Base-by-base conservation (phyloP, 2,329 filamentous ascomycete genomes). In the Chalara sp. region DNA sequence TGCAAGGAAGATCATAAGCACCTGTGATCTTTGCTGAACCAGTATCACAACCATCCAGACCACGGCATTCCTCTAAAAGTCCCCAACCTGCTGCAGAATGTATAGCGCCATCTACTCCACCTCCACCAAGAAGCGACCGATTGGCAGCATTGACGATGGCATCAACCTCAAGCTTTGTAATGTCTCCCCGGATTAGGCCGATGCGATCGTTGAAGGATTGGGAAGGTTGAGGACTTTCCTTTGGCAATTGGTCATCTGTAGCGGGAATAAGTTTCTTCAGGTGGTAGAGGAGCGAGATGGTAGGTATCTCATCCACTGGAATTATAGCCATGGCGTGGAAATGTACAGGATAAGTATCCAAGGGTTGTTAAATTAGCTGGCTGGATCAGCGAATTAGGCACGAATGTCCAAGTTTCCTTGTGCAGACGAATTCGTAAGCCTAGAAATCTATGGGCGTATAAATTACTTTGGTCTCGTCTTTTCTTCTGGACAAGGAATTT, bases 101-200 rank as follows among this genome's bases (percentile, higher is more conserved):
- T 60, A 97, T 96, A 31, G 90, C 87, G 40, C 86, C 87, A 63
- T 91, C 86, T 12, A 97, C 90, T 35, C 93, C 93, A n/a, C 90
- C 89, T 48, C 93, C 93, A 49, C 91, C 90, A 0, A 87, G 76
- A 1, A 97, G 80, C 1, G 76, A 78, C 7, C 69, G 70, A 67
- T 97, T 97, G 43, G 93, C 92, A 1, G 93, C 92, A 67, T 97
- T 97, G 67, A 97, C 91, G 59, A 96, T 93, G 56, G 86, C 86
- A 63, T 90, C 88, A 44, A 90, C 77, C 32, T 76, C 67, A 4
- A 97, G 79, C 11, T 75, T 82, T 11, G 91, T 96, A 67, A 97
- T 95, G 67, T 96, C 89, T 59, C 81, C 80, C 51, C 80, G 78
- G 57, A 89, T 76, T 37, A 92, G 71, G 44, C 79, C 80, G 61